These are phyloP conservation scores for Letharia columbiana DNA, from an alignment of 495 filamentous ascomycete genomes.

Conservation along the genomic window DNA sequence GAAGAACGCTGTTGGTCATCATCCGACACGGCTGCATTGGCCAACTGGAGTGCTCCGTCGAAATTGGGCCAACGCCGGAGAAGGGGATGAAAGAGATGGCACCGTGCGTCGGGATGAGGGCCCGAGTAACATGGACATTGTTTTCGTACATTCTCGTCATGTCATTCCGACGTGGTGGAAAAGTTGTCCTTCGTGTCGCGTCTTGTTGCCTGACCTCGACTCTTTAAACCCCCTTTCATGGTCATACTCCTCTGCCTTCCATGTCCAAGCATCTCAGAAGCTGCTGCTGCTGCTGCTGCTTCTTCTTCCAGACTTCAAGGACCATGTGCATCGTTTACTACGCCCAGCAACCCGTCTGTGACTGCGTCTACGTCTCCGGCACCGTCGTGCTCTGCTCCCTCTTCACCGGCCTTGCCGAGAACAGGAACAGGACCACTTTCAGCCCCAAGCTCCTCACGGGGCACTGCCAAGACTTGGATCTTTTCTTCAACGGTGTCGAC, in stretches of 20 bases:
- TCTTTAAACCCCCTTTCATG: not conserved
- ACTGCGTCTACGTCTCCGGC: not conserved
- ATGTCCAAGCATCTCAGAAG: not conserved
- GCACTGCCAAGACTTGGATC: not conserved
- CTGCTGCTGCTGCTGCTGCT: not conserved
- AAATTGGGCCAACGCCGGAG: not conserved
- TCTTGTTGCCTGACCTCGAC: not conserved
- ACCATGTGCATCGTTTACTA: not conserved
- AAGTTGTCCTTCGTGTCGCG: not conserved
- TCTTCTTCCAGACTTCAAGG: not conserved
- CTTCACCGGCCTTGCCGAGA: not conserved
- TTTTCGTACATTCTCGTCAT: not conserved
- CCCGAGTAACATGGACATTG: not conserved
- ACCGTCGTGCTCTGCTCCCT: not conserved
- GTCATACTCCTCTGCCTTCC: not conserved
- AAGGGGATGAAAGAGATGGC: not conserved
- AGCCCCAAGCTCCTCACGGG: not conserved
- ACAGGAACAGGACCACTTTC: not conserved
- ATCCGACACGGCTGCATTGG: not conserved
- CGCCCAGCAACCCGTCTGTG: not conserved
- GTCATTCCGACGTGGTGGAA: not conserved
- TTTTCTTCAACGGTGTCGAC: not conserved
- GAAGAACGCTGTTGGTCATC: not conserved
- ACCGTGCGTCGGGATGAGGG: not conserved
- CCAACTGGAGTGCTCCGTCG: not conserved